These are phyloP conservation scores for Sclerotinia nivalis DNA, from an alignment of 2,329 filamentous ascomycete species.

Conservation along the genomic window DNA sequence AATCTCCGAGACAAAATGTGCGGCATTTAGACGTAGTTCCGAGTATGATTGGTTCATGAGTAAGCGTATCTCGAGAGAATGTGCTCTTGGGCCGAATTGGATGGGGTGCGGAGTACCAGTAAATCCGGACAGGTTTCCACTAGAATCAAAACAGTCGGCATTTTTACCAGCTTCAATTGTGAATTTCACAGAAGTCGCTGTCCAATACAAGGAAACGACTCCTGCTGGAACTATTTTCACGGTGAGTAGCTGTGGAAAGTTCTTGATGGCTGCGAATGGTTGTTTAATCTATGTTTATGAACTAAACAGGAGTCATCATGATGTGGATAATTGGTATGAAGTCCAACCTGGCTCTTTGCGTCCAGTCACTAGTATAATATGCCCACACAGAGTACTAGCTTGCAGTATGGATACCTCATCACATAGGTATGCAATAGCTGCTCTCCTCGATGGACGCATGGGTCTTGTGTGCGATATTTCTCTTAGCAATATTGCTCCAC, in stretches of 20 bases:
- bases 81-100: constrained; percentile 41
- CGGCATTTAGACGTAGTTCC: constrained; percentile 24
- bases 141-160: constrained; percentile 28
- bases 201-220: constrained; percentile 32
- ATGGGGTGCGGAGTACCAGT: constrained; percentile 35
- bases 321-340: constrained; percentile 1
- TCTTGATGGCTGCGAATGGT: constrained; percentile 56
- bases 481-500: constrained; percentile 21
- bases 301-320: constrained; percentile 33
- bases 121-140: background rate
- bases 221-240: constrained; percentile 38
- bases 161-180: constrained; percentile 43
- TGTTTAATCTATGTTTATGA: constrained; percentile 58
- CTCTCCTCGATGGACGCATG: constrained; percentile 59
- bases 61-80: constrained; percentile 48
- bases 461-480: constrained; percentile 61
- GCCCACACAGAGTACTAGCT: constrained; percentile 57
- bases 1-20: background rate
- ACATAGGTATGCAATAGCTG: constrained; percentile 55
- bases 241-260: constrained; percentile 59
- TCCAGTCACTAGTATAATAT: constrained; percentile 55
- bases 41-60: constrained; percentile 44
- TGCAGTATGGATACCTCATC: constrained; percentile 64
- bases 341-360: constrained; percentile 41
- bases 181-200: constrained; percentile 44